Evolutionary conservation across 495 filamentous ascomycete species (phyloP).

Genomic region (Parachaetomium inaequale): DNA sequence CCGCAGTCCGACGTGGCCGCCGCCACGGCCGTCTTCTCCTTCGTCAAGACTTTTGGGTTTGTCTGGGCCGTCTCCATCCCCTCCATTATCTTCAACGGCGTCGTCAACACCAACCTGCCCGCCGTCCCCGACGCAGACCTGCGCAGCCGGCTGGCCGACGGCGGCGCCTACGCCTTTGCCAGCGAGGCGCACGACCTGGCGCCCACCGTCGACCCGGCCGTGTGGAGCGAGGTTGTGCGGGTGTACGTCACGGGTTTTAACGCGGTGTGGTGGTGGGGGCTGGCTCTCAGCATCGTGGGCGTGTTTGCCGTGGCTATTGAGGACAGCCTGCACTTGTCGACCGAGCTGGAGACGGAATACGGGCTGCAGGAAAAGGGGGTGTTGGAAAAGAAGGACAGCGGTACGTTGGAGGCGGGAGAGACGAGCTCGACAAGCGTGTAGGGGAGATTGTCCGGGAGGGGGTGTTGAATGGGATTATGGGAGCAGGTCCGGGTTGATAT

Average conservation of each 20-base stretch:
- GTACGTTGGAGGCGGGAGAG: no score
- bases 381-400: not conserved
- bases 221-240: slow-evolving; percentile 20
- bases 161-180: not conserved
- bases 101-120: slow-evolving; percentile 13
- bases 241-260: slow-evolving; percentile 28
- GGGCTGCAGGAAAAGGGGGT: slow-evolving; percentile 14
- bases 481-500: no score
- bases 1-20: slow-evolving; percentile 35
- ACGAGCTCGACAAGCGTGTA: no score
- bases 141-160: slow-evolving; percentile 4
- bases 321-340: slow-evolving; percentile 29
- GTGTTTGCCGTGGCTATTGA: slow-evolving; percentile 27
- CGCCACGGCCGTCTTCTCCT: slow-evolving; percentile 37
- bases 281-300: slow-evolving; percentile 24
- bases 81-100: slow-evolving; percentile 21
- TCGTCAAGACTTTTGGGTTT: slow-evolving; percentile 42
- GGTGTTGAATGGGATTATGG: no score
- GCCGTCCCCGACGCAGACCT: slow-evolving; percentile 20
- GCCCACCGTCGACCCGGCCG: not conserved
- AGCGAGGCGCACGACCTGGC: not conserved
- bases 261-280: slow-evolving; percentile 25
- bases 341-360: slow-evolving; percentile 35
- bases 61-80: slow-evolving; percentile 42
- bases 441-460: no score